Conservation (phyloP, 2,329 filamentous ascomycete genomes). For the Lithohypha guttulata region DNA sequence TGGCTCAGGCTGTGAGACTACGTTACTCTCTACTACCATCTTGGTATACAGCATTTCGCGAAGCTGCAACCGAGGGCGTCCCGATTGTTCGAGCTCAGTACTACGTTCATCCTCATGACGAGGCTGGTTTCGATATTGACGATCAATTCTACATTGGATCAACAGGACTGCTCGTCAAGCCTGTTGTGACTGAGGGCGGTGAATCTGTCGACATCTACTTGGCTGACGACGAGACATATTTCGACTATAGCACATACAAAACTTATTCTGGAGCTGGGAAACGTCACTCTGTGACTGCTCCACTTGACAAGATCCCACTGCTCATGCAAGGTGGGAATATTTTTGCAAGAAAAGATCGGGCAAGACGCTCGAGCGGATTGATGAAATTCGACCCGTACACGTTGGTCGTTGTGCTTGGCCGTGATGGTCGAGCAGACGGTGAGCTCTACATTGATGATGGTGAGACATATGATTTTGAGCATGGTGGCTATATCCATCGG, state of each 20-base stretch:
- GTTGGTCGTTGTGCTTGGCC: slow-evolving; percentile 63
- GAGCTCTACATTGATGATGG: slow-evolving; percentile 88
- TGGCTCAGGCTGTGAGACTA: slow-evolving; percentile 75
- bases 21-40: slow-evolving; percentile 81
- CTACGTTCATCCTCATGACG: slow-evolving; percentile 79
- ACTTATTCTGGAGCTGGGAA: slow-evolving; percentile 62
- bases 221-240: slow-evolving; percentile 80
- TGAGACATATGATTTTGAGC: slow-evolving; percentile 77
- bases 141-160: slow-evolving; percentile 86
- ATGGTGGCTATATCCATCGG: slow-evolving; percentile 80
- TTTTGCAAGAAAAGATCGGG: slow-evolving; percentile 77
- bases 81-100: slow-evolving; percentile 88
- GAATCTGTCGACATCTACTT: slow-evolving; percentile 71
- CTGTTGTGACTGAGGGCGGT: slow-evolving; percentile 68
- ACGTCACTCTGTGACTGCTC: slow-evolving; percentile 58
- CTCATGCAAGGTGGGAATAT: slow-evolving; percentile 91
- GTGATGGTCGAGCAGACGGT: slow-evolving; percentile 62
- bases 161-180: slow-evolving; percentile 86
- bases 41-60: slow-evolving; percentile 96
- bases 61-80: slow-evolving; percentile 69
- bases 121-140: slow-evolving; percentile 77
- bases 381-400: slow-evolving; percentile 97
- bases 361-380: slow-evolving; percentile 70
- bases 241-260: slow-evolving; percentile 87
- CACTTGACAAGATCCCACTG: slow-evolving; percentile 76